These are phyloP conservation scores for Pythium utonaiense DNA, from an alignment of 352 stramenopile genomes.

Conservation along the genomic window DNA sequence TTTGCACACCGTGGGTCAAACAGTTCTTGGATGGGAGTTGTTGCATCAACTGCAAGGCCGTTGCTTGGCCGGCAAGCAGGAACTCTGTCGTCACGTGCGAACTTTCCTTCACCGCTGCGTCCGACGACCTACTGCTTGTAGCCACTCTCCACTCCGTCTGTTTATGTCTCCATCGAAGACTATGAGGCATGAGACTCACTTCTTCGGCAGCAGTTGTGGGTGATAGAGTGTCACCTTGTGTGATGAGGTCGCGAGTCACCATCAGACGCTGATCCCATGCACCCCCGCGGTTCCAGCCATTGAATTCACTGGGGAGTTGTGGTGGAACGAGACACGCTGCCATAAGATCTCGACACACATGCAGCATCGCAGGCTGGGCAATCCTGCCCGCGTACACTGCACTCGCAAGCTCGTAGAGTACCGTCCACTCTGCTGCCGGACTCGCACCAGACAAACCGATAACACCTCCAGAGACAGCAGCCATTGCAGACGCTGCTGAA, in stretches of 20 bases:
- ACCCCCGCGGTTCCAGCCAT: not conserved
- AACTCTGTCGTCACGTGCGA: not conserved
- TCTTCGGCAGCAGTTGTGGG: not conserved
- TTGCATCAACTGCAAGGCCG: slow-evolving; percentile 21
- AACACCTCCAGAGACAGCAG: not conserved
- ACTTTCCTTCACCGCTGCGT: not conserved
- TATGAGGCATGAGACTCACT: slow-evolving; percentile 3
- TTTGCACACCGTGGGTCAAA: slow-evolving; percentile 33
- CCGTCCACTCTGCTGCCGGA: slow-evolving; percentile 1
- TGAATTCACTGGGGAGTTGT: not conserved
- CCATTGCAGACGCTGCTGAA: slow-evolving; percentile 11
- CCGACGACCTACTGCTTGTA: not conserved
- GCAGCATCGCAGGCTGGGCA: slow-evolving; percentile 22
- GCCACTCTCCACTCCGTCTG: not conserved
- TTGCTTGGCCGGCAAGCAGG: slow-evolving; percentile 18
- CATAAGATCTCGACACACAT: slow-evolving; percentile 4
- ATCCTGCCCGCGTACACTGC: slow-evolving; percentile 20
- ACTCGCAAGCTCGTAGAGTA: not conserved
- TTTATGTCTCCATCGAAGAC: not conserved
- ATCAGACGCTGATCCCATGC: slow-evolving; percentile 3
- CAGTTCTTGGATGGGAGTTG: slow-evolving; percentile 33
- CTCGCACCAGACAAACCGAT: not conserved
- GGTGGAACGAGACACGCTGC: slow-evolving; percentile 2
- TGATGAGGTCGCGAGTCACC: not conserved
- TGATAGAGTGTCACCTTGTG: not conserved